Conservation (phyloP, 345 rosid genomes). For the Dovyalis caffra region DNA sequence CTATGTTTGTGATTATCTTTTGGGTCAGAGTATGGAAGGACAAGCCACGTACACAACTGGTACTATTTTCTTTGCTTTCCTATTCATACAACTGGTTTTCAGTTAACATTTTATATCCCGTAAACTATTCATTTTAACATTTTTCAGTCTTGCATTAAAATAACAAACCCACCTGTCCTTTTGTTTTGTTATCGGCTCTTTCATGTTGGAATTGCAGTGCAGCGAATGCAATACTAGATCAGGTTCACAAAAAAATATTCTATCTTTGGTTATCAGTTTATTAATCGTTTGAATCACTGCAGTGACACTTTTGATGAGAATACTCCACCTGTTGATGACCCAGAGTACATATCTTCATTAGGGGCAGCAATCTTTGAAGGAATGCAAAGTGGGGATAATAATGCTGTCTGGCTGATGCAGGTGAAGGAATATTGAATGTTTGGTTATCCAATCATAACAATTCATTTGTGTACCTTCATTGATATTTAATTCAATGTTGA, state of each 20-base stretch:
- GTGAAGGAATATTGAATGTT: slow-evolving; percentile 28
- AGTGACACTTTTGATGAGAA: slow-evolving; percentile 82
- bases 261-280: neutral
- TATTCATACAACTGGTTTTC: neutral
- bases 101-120: neutral
- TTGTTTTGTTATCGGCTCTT: neutral
- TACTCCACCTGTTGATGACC: slow-evolving; percentile 68
- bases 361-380: slow-evolving; percentile 68
- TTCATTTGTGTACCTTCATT: neutral
- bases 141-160: neutral
- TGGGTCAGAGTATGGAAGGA: slow-evolving; percentile 62
- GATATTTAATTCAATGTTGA: neutral
- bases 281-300: slow-evolving; percentile 25
- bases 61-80: slow-evolving; percentile 26
- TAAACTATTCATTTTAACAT: neutral
- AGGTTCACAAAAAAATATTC: too few species aligned
- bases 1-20: slow-evolving; percentile 9
- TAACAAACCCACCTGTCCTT: neutral
- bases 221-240: too few species aligned
- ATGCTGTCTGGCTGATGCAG: slow-evolving; percentile 82
- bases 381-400: slow-evolving; percentile 62
- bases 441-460: neutral
- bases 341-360: slow-evolving; percentile 61
- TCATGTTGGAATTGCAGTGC: too few species aligned
- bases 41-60: slow-evolving; percentile 71